A percentile compares a stretch with the other conserved stretches of the same genome.
phyloP scores from a whole-genome alignment of 805 yeast species.

The Candida wancherniae region DNA sequence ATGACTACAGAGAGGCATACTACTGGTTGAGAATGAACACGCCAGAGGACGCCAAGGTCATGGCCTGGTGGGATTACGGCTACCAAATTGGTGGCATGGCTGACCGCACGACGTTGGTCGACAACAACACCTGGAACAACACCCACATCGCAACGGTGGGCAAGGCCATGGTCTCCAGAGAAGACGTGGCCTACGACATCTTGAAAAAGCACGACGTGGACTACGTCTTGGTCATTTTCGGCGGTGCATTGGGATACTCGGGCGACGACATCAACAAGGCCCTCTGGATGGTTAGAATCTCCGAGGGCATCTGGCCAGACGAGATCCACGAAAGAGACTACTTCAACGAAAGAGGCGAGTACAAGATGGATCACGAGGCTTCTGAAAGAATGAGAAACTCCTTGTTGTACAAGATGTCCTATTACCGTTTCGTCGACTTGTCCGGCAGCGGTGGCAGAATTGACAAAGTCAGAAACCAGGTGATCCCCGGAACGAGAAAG shows the following conservation, averaged over 20 bases:
- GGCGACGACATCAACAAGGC: constrained; percentile 97
- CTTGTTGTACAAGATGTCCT: constrained; percentile 91
- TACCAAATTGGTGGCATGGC: constrained; percentile 99
- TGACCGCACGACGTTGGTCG: constrained; percentile 95
- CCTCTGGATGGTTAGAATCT: constrained; percentile 97
- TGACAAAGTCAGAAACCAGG: constrained; percentile 89
- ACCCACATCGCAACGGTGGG: constrained; percentile 99
- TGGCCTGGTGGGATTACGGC: constrained; percentile 99
- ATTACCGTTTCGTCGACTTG: constrained; percentile 75
- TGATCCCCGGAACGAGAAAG: constrained; percentile 48
- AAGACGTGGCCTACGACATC: constrained; percentile 83
- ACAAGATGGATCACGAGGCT: constrained; percentile 78
- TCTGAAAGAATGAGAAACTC: constrained; percentile 83
- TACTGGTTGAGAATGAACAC: constrained; percentile 99
- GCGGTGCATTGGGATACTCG: constrained; percentile 87
- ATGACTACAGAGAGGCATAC: constrained; percentile 97
- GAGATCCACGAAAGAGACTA: constrained; percentile 81
- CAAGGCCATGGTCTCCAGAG: constrained; percentile 90
- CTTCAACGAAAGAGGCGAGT: constrained; percentile 84
- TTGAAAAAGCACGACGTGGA: constrained; percentile 91
- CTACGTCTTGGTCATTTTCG: constrained; percentile 87
- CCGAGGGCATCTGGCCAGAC: constrained; percentile 99
- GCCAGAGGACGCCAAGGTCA: constrained; percentile 88
- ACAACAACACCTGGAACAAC: constrained; percentile 98
- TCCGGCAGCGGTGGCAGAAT: constrained; percentile 56